Evolutionary conservation across 2,329 filamentous ascomycete genomes (phyloP), one percentile per base, ranked within the genome.

Genomic region (Phialocephala sp.): DNA sequence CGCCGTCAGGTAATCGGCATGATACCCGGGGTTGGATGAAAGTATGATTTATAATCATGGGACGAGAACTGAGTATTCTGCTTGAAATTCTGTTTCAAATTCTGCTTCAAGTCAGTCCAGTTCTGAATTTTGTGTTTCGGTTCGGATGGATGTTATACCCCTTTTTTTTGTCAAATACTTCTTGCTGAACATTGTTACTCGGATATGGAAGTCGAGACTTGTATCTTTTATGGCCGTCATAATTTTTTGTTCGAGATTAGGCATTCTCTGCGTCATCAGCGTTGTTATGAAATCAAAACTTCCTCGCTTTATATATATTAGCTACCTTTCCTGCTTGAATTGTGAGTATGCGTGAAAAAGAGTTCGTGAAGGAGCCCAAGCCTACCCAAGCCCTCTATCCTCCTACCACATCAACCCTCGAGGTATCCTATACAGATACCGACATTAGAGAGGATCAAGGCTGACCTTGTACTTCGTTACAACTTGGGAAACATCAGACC

Each of bases 41-140:
- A 35, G 22, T 24, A 54, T 32, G 50, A 54, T 54, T 54, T 54
- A 14, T 54, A 35, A 27, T 54, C 22, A 54, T 54, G 50, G 20
- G n/a, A 6, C n/a, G 45, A 50, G 5, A n/a, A 27, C 22, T 50
- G 9, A 14, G 15, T 43, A 43, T 18, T 43, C 41, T 43, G 22
- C 18, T 47, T 47, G 14, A 18, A 20, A 4, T 47, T 52, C 41
- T 45, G 41, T 20, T 45, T 45, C 41, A 8, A n/a, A 43, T 18
- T 43, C 41, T 43, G 27, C 27, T 32, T 32, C 27, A 32, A 47
- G 20, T 47, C 20, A 47, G 43, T 47, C 8, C 43, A 32, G 24
- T 22, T 24, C 24, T 54, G 8, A 15, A 4, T 54, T 54, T 32
- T 41, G 3, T 15, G 6, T 32, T 54, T 54, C 24, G 27, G 12